Percentiles rank a stretch among this genome's conserved stretches.
These are phyloP conservation scores for Fusarium sterilihyphosum DNA, from an alignment of 2,329 filamentous ascomycete species.

Conservation along the genomic window DNA sequence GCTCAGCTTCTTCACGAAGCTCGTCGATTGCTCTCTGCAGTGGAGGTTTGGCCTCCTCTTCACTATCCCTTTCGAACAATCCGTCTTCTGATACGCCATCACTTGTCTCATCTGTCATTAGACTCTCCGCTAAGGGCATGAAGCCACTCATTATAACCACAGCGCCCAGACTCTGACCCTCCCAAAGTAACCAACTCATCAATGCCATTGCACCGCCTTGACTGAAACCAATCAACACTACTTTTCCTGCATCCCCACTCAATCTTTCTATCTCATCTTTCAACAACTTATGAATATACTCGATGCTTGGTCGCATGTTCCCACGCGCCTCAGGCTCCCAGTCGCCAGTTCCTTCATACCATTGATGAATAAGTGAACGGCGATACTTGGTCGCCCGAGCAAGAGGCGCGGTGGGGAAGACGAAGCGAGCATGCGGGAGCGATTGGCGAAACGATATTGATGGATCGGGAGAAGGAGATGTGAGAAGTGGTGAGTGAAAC, in stretches of 20 bases:
- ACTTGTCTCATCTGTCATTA: conserved; percentile 36
- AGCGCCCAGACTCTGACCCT: conserved; percentile 51
- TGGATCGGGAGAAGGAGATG: conserved; percentile 12
- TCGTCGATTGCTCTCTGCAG: conserved; percentile 38
- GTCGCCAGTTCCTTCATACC: conserved; percentile 50
- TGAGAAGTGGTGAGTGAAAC: conserved; percentile 54
- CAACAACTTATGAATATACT: conserved; percentile 53
- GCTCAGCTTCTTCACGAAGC: conserved; percentile 44
- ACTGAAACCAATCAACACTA: conserved; percentile 62
- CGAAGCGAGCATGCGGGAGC: conserved; percentile 57
- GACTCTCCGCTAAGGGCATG: conserved; percentile 52
- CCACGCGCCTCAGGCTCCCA: conserved; percentile 47
- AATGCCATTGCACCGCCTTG: conserved; percentile 63
- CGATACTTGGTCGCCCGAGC: conserved; percentile 47
- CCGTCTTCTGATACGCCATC: conserved; percentile 12
- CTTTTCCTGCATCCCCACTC: conserved; percentile 46
- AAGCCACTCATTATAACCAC: conserved; percentile 58
- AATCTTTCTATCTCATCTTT: conserved; percentile 49
- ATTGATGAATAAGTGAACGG: conserved; percentile 47
- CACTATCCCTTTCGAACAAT: conserved; percentile 31
- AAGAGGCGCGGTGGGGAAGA: conserved; percentile 61
- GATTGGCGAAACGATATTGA: conserved; percentile 42
- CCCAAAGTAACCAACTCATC: conserved; percentile 55
- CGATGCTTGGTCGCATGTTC: conserved; percentile 53
- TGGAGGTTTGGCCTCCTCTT: conserved; percentile 10